Evolutionary conservation across 2,329 filamentous ascomycete genomes (phyloP), one percentile per base, ranked within the genome.

Genomic region (Nothopassalora personata): DNA sequence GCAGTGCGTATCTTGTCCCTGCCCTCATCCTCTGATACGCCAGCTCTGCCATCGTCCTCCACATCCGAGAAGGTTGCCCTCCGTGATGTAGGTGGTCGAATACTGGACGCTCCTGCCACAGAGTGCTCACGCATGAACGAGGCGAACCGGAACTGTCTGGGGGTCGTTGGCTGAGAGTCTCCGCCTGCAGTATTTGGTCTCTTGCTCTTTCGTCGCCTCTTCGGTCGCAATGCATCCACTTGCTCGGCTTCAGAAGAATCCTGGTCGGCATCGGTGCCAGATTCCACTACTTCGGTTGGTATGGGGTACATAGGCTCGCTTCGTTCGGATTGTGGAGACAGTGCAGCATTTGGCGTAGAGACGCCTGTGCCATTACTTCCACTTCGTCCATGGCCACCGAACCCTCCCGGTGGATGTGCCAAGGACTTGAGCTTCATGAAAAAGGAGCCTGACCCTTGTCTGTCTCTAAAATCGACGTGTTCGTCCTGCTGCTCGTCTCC

Each of bases 241-340:
- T 76, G 71, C n/a, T 74, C 68, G 18, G 76, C 76, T n/a, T 81
- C 81, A 5, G 72, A 71, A 11, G 74, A 75, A 61, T 96, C 92
- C 54, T 91, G 90, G 0, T 96, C 92, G 1, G 87, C 90, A 72
- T 94, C 90, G 0, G 88, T 86, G 68, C 89, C 87, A 13, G 80
- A 85, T 72, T 92, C 90, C 18, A 66, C 60, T 15, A 53, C 60
- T 47, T 67, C 68, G 13, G 62, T 57, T 9, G 68, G 62, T 15
- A 68, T 63, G 2, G 68, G 62, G 46, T 70, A 71, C 28, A 64
- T 59, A 7, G 68, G 68, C 47, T 72, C 70, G 60, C 67, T 70
- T 33, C 66, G 66, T 57, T 72, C 70, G 4, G 68, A 70, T 52
- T 68, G 69, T 13, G 70, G 67, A n/a, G 68, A 70, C 33, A 69